Conservation (phyloP, 139 green algal species). For the Auxenochlorella protothecoides region DNA sequence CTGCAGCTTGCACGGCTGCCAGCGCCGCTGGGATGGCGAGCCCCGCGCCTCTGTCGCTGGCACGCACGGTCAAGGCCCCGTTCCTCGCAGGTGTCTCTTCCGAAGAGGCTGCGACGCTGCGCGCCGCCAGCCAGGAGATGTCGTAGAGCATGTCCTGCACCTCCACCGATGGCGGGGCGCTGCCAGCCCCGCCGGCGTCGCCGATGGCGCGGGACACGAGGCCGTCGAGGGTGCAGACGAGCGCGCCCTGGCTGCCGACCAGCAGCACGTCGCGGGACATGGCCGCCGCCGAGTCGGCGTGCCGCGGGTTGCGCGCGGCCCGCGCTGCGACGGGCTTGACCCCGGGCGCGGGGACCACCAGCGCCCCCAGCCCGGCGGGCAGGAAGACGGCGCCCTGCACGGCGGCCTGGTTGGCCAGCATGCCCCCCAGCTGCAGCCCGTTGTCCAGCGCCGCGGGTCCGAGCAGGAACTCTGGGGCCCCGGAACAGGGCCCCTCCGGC, state of each 20-base stretch:
- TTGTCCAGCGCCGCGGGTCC: constrained; percentile 7
- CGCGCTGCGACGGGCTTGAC: not conserved
- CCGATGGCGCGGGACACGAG: not conserved
- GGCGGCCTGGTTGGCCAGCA: constrained; percentile 1
- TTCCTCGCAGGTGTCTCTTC: not conserved
- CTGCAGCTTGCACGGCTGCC: not conserved
- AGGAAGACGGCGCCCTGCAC: not conserved
- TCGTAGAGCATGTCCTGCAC: constrained; percentile 9
- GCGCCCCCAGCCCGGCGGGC: constrained; percentile 5
- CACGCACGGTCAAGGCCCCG: too few relatives aligned
- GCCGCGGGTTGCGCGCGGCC: not conserved
- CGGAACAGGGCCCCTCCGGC: not conserved
- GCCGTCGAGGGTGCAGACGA: constrained; percentile 6
- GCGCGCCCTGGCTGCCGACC: not conserved
- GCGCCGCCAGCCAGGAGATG: constrained; percentile 10
- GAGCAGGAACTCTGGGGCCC: constrained; percentile 2
- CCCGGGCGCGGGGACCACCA: constrained; percentile 8
- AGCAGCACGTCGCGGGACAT: not conserved
- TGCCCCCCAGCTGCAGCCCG: constrained; percentile 14
- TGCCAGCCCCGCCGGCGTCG: too few relatives aligned
- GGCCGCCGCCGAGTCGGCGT: not conserved
- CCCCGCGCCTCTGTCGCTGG: too few relatives aligned
- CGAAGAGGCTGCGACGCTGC: not conserved
- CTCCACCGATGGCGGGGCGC: not conserved
- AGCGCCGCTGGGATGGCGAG: not conserved